Base-by-base conservation (phyloP, 805 yeast species). In the Candida lessepsii region DNA sequence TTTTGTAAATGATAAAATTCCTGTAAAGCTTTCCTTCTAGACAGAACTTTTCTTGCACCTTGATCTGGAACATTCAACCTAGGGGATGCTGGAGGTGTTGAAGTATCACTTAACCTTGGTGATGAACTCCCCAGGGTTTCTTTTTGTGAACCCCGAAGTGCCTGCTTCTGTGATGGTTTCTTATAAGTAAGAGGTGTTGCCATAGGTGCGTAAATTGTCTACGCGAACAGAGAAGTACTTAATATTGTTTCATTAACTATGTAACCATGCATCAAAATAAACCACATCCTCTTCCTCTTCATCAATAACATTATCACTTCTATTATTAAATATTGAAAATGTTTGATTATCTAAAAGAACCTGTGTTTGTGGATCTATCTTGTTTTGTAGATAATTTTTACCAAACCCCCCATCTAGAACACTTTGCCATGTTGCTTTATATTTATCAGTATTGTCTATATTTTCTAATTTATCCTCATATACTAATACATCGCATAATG, bases 401-500 rank as follows among this genome's bases (percentile, higher is more conserved):
- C 73, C 80, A 37, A 74, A 78, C 3, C 84, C 87, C 39, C 86
- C 77, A 52, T 81, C 90, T 31, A 84, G 59, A 2, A 86, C 81
- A 54, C 90, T 81, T 50, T 83, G 88, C 80, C 91, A 82, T 1
- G 96, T 84, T 0, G 95, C 93, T 52, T 75, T 78, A 61, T 83
- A 91, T 31, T 80, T 75, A 48, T 81, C 76, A 20, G 76, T 67
- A 29, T 72, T 71, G 19, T 50, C 51, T 2, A 80, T 69, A 40
- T 73, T 67, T 56, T 89, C 97, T 37, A 93, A 58, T 58, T 82
- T 85, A 52, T 89, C 96, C 54, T 93, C 99, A 60, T 74, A 87
- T 1, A 84, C 80, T 33, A 93, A 65, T 11, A 93, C 97, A 48
- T 89, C 95, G 59, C 97, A 88, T 16, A 93, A 67, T 0, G 95